Evolutionary conservation across 2,329 filamentous ascomycete genomes (phyloP), one percentile per base, ranked within the genome.

Genomic region (Scytalidium lignicola): DNA sequence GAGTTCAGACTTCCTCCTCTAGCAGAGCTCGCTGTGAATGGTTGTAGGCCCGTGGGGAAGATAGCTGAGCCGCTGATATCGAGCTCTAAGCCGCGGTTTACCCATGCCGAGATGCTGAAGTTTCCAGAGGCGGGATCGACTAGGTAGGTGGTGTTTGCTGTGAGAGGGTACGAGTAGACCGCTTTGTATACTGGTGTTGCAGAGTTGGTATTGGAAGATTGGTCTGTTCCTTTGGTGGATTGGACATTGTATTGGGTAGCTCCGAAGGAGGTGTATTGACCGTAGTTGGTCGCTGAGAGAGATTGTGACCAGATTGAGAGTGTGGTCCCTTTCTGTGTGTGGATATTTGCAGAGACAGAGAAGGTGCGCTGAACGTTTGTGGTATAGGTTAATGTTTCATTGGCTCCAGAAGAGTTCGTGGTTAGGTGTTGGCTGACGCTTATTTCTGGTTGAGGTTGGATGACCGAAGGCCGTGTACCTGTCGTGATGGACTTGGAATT

Each of bases 31-130:
- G 23, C 5, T 26, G 23, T 10, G 55, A 85, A 84, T 0, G 75
- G 77, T 54, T 85, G 79, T 2, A 85, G 66, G 1, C 80, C 81
- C 0, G 74, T 80, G 0, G 83, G 78, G 45, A 86, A 81, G 21
- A 79, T 71, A 1, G 75, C 65, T 8, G 65, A 60, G 3, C 75
- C 74, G 20, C 67, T 51, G 21, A 71, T 70, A 21, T 69, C 60
- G 8, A 79, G 70, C 17, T 73, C 59, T 29, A 81, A 73, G 12
- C 73, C 74, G 13, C 75, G 72, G 41, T 64, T 64, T 55, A 83
- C 64, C n/a, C 59, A 64, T 10, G 72, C 78, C 2, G 69, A 70
- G 45, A 80, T 66, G n/a, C 69, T 71, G 46, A 76, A 65, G 55
- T 76, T 72, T 1, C 71, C 66, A 43, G 68, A 68, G 13, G 71